phyloP scores from a whole-genome alignment of 2,329 filamentous ascomycete species.

The Paracoccidioides brasiliensis region DNA sequence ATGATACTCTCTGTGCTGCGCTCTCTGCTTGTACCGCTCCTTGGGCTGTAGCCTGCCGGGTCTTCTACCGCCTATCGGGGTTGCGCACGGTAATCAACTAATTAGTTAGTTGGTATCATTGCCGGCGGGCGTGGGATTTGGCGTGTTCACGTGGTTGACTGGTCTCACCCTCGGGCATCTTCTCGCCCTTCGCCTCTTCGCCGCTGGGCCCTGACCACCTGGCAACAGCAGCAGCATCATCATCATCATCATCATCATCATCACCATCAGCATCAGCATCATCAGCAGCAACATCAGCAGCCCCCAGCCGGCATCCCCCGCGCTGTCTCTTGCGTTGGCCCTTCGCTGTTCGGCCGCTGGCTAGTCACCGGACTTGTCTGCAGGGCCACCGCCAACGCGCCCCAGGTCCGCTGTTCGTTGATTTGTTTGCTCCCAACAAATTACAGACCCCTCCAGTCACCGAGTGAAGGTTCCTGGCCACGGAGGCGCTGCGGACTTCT shows the following conservation, averaged over 20 bases:
- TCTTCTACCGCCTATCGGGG: background rate
- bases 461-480: background rate
- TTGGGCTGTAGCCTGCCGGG: no score
- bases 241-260: no score
- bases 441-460: background rate
- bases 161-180: background rate
- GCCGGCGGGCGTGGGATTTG: background rate
- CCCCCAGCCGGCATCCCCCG: background rate
- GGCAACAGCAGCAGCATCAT: background rate
- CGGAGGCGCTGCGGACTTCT: background rate
- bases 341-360: constrained; percentile 4
- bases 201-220: background rate
- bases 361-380: constrained; percentile 7
- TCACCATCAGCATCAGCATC: no score
- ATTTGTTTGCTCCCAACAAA: background rate
- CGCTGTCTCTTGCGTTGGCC: constrained; percentile 7
- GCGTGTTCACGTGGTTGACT: background rate
- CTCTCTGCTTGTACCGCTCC: no score
- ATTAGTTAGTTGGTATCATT: background rate
- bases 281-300: background rate
- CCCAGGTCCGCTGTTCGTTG: background rate
- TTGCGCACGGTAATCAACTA: no score
- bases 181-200: background rate
- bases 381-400: background rate
- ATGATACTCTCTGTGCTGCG: no score